These are phyloP conservation scores for Lactifluus rugatus DNA, from an alignment of 768 basidiomycete genomes.

Conservation along the genomic window DNA sequence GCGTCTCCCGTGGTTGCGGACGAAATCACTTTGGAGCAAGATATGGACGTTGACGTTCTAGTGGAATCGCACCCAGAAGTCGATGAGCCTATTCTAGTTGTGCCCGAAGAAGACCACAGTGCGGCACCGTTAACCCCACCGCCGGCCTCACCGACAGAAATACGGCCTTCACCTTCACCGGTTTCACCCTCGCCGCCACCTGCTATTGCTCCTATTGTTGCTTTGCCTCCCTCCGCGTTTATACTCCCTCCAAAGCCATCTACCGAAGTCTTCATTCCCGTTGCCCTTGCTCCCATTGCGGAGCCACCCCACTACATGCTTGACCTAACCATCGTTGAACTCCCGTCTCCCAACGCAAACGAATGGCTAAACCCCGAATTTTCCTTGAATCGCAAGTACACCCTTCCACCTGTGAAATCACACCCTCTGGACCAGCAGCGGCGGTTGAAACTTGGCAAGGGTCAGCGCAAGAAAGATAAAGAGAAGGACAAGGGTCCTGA, in stretches of 20 bases:
- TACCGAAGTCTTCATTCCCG: constrained; percentile 4
- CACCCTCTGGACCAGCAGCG: constrained; percentile 48
- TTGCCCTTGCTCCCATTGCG: constrained; percentile 9
- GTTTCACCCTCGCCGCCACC: background rate
- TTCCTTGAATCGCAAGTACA: constrained; percentile 36
- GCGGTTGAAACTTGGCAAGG: constrained; percentile 37
- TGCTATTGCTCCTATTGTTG: background rate
- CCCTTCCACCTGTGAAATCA: constrained; percentile 44
- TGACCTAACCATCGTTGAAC: background rate
- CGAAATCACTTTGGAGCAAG: background rate
- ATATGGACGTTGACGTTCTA: constrained; percentile 6
- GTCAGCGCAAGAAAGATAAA: constrained; percentile 43
- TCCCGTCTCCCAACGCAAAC: constrained; percentile 12
- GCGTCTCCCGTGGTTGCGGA: background rate
- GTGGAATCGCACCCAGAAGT: background rate
- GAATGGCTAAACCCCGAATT: constrained; percentile 22
- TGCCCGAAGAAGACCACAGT: background rate
- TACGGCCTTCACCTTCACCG: background rate
- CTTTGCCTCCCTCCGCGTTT: constrained; percentile 11
- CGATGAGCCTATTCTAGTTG: background rate
- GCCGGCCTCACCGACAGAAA: background rate
- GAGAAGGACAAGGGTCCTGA: constrained; percentile 36
- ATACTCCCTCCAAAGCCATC: constrained; percentile 11
- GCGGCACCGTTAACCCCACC: background rate
- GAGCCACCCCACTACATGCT: constrained; percentile 12